Evolutionary conservation across 2,329 filamentous ascomycete genomes (phyloP).

Genomic region (Sphaerostilbella broomeana): DNA sequence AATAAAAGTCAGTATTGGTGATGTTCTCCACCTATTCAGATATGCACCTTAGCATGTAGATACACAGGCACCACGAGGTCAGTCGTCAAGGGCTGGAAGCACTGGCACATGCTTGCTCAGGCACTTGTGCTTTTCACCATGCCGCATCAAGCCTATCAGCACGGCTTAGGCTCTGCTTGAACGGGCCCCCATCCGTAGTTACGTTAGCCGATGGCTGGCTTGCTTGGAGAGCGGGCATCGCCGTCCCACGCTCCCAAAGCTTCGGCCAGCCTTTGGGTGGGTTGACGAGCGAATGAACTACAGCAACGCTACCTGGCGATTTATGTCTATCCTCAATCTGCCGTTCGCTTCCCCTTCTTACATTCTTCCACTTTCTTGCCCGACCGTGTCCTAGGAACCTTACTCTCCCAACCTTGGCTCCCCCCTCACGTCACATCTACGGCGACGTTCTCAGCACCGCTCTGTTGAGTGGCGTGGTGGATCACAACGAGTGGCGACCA

Average conservation of each 20-base stretch:
- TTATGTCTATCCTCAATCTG: slow-evolving; percentile 5
- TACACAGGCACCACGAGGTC: no score
- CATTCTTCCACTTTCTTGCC: no score
- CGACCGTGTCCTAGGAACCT: no score
- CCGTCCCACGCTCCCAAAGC: slow-evolving; percentile 11
- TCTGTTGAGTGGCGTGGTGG: no score
- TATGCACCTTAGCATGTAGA: not conserved
- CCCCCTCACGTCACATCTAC: no score
- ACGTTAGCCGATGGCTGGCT: slow-evolving; percentile 11
- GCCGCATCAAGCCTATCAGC: slow-evolving; percentile 14
- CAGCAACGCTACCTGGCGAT: slow-evolving; percentile 6
- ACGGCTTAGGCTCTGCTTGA: slow-evolving; percentile 7
- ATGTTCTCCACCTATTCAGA: no score
- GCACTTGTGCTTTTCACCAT: slow-evolving; percentile 6
- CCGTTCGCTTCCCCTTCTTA: slow-evolving; percentile 6
- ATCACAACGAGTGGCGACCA: no score
- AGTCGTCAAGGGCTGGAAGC: not conserved
- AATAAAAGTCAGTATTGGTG: no score
- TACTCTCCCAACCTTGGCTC: no score
- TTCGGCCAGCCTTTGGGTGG: slow-evolving; percentile 5
- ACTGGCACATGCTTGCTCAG: slow-evolving; percentile 3
- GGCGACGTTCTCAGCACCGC: no score
- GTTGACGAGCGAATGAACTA: slow-evolving; percentile 3
- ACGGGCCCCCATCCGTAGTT: slow-evolving; percentile 4
- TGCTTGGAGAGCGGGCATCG: slow-evolving; percentile 11